A percentile compares a stretch with the other conserved stretches of the same genome.
phyloP scores from a whole-genome alignment of 2,329 filamentous ascomycete genomes.

The Aspergillus ruber region DNA sequence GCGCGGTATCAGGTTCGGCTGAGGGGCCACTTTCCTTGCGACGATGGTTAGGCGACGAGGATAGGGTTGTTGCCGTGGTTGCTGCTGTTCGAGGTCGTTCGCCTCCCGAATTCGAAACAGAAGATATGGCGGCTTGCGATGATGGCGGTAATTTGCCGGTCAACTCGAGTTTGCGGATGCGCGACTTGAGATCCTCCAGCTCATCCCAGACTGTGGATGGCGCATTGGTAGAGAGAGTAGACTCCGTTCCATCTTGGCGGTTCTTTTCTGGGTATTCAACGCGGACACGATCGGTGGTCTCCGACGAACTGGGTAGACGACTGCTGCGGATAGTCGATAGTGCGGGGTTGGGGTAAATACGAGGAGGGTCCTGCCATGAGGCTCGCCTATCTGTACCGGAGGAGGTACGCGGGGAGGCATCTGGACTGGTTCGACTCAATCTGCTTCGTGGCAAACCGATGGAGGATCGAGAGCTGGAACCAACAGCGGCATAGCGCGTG shows the following conservation, averaged over 20 bases:
- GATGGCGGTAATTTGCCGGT: constrained; percentile 81
- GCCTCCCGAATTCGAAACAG: constrained; percentile 50
- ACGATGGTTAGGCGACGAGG: constrained; percentile 74
- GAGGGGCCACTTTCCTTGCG: constrained; percentile 43
- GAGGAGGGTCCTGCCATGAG: constrained; percentile 27
- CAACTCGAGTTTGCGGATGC: constrained; percentile 82
- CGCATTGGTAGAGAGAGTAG: constrained; percentile 77
- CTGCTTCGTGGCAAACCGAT: constrained; percentile 31
- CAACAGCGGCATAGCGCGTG: constrained; percentile 27
- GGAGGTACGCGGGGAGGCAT: constrained; percentile 26
- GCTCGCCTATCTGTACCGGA: constrained; percentile 24
- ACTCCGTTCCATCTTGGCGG: constrained; percentile 65
- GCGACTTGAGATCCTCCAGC: constrained; percentile 86
- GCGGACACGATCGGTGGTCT: constrained; percentile 27
- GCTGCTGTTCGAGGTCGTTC: constrained; percentile 87
- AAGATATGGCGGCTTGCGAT: constrained; percentile 71
- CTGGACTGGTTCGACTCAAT: constrained; percentile 30
- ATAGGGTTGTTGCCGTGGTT: constrained; percentile 84
- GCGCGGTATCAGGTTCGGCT: constrained; percentile 29
- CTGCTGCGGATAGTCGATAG: constrained; percentile 31
- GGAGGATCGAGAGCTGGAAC: constrained; percentile 28
- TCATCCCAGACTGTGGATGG: constrained; percentile 97
- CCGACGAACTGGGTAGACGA: constrained; percentile 29
- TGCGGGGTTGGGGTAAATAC: constrained; percentile 27
- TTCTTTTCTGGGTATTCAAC: constrained; percentile 26